Base-by-base conservation (phyloP, 2,329 filamentous ascomycete species). In the Claviceps purpurea region DNA sequence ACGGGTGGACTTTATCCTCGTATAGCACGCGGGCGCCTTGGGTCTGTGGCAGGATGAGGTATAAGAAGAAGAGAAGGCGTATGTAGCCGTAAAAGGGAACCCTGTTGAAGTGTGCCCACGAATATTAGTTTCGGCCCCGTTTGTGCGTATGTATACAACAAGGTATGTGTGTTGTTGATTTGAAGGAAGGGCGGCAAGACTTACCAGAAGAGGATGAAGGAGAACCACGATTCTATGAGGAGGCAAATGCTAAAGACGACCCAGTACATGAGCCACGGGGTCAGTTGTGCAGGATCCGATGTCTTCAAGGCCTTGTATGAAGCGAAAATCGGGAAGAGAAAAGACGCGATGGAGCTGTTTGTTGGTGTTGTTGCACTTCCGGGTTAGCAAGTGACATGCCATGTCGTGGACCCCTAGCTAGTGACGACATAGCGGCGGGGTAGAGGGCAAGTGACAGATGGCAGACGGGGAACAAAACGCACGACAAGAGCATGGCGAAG, bases 241-340 rank as follows among this genome's bases (percentile, higher is more conserved):
- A 90, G 76, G 61, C 84, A 81, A 66, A 87, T 84, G 55, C 87
- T 87, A 58, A 96, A 79, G 24, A 95, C 89, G 55, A 95, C 89
- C 86, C 91, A 98, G 78, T 97, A 98, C 86, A 97, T 97, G 59
- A 97, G 80, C 93, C 93, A 98, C 83, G 91, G 91, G 57, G 88
- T 88, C 55, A 96, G 78, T 65, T 94, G 83, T 40, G 88, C 84
- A 2, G 90, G 89, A 68, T 96, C 88, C 50, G 86, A 85, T 16
- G 89, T 90, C 71, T 93, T 91, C 64, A 98, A 85, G 48, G 93
- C 91, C 75, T 97, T 97, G 78, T 96, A 97, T 57, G 91, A 95
- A 59, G 91, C 90, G 72, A 95, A 97, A 57, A 96, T 82, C 50
- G 93, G 93, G 66, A 97, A 94, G 65, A 96, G 82, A 65, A 95